Evolutionary conservation across 768 basidiomycete genomes (phyloP), one percentile per base, ranked within the genome.

Genomic region (Crassisporium funariophilum): DNA sequence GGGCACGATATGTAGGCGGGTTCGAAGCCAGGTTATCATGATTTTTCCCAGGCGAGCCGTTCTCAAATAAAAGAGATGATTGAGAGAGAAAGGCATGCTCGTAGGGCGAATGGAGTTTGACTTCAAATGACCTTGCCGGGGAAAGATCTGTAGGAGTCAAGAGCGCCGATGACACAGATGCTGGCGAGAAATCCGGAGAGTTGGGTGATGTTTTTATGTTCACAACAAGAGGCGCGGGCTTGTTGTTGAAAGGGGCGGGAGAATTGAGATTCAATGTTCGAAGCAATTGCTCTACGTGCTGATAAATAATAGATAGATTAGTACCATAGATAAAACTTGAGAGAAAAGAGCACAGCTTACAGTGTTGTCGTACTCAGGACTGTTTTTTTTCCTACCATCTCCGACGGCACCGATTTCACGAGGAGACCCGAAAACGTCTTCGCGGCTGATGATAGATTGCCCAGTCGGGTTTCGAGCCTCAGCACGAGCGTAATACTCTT

Each of bases 281-380:
- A 44, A 91, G 72, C 35, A 91, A 77, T 68, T 90, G 87, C 58
- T 88, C 88, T 49, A 91, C 84, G 59, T 88, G 84, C 86, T 89
- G 54, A 20, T 51, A 51, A 57, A 44, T 62, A 23, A 45, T 35
- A 35, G n/a, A 39, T 45, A 35, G 40, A 46, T 50, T 53, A 59
- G 47, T 38, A 56, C 23, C 50, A 59, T 59, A 53, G 54, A 60
- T 57, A 53, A 57, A 54, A 35, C 29, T 49, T 48, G 52, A 53
- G 36, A 29, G 25, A 33, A 45, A 41, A 33, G 37, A 47, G 48
- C 55, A 56, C 29, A 46, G n/a, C 49, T 35, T 58, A 83, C 82
- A 35, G 66, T 73, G 54, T 83, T 77, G 31, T 78, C 82, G 36
- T 77, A 77, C 36, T 76, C 79, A 21, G 83, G 78, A 38, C 70